These are phyloP conservation scores for Aspergillus egyptiacus DNA, from an alignment of 495 filamentous ascomycete species.

Conservation along the genomic window DNA sequence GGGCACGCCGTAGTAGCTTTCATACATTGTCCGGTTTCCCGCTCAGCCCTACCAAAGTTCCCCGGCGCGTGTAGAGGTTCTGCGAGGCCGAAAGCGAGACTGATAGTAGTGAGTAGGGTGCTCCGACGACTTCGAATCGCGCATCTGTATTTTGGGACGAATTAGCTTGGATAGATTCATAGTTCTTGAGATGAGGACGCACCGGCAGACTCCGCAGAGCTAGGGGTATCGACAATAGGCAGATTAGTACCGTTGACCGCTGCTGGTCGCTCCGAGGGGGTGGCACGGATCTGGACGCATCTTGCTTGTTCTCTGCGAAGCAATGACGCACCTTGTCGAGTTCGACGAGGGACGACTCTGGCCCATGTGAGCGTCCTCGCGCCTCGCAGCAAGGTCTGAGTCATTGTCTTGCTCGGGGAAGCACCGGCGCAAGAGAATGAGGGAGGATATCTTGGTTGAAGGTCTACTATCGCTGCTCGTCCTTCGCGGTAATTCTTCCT, in stretches of 20 bases:
- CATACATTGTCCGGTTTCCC: conserved; percentile 86
- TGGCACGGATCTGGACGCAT: conserved; percentile 41
- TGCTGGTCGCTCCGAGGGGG: conserved; percentile 32
- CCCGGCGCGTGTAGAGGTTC: conserved; percentile 82
- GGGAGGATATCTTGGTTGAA: neutral
- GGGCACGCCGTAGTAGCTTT: neutral
- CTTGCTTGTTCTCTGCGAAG: conserved; percentile 28
- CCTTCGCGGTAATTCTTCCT: conserved; percentile 14
- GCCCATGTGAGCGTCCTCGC: conserved; percentile 36
- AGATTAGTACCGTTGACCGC: conserved; percentile 34
- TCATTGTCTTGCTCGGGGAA: conserved; percentile 22
- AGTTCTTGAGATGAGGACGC: neutral
- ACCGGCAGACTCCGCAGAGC: conserved; percentile 39
- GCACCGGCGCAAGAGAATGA: neutral
- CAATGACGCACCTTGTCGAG: conserved; percentile 23
- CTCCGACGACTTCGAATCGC: conserved; percentile 83
- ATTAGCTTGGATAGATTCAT: conserved; percentile 6
- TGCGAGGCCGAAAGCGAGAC: conserved; percentile 89
- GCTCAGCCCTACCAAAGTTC: conserved; percentile 82
- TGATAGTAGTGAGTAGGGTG: conserved; percentile 86
- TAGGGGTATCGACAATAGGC: conserved; percentile 36
- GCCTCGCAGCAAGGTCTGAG: conserved; percentile 35
- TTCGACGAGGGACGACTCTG: conserved; percentile 28
- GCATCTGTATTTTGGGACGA: conserved; percentile 58
- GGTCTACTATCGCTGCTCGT: conserved; percentile 3